phyloP scores from a whole-genome alignment of 2,329 filamentous ascomycete species.

The Penicillium aurantiogriseum region DNA sequence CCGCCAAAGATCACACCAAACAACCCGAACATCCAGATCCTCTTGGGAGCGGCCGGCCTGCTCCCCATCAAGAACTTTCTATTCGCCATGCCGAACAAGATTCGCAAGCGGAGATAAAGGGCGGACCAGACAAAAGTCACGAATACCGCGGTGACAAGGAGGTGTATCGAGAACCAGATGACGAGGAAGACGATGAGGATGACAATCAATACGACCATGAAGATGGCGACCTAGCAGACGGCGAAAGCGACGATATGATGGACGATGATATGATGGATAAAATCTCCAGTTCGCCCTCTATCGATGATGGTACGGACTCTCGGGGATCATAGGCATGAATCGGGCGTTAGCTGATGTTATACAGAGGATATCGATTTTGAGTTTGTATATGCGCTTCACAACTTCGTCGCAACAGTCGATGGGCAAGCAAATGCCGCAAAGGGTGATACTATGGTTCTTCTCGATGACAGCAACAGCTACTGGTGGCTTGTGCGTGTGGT shows the following conservation, averaged over 20 bases:
- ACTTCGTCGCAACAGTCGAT: conserved; percentile 95
- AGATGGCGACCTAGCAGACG: conserved; percentile 60
- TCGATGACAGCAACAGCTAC: conserved; percentile 98
- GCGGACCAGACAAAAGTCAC: conserved; percentile 60
- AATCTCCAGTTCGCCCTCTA: conserved; percentile 97
- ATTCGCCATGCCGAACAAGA: conserved; percentile 78
- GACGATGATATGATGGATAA: conserved; percentile 98
- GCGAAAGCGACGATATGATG: conserved; percentile 65
- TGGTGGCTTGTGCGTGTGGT: conserved; percentile 99
- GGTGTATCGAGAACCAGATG: conserved; percentile 35
- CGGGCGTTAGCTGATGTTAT: conserved; percentile 69
- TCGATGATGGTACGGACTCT: conserved; percentile 83
- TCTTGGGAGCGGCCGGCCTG: conserved; percentile 57
- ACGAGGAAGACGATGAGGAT: conserved; percentile 24
- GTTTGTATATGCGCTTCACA: conserved; percentile 97
- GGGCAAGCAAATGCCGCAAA: conserved; percentile 98
- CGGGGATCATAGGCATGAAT: conserved; percentile 28
- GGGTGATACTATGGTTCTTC: conserved; percentile 95
- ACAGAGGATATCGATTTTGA: conserved; percentile 99
- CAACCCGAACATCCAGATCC: conserved; percentile 53
- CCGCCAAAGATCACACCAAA: conserved; percentile 75
- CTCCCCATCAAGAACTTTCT: conserved; percentile 81
- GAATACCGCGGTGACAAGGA: conserved; percentile 35
- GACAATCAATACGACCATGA: conserved; percentile 29
- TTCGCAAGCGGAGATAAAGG: conserved; percentile 67